These are phyloP conservation scores for Penicillium sp. DNA, from an alignment of 2,329 filamentous ascomycete species.

Conservation along the genomic window DNA sequence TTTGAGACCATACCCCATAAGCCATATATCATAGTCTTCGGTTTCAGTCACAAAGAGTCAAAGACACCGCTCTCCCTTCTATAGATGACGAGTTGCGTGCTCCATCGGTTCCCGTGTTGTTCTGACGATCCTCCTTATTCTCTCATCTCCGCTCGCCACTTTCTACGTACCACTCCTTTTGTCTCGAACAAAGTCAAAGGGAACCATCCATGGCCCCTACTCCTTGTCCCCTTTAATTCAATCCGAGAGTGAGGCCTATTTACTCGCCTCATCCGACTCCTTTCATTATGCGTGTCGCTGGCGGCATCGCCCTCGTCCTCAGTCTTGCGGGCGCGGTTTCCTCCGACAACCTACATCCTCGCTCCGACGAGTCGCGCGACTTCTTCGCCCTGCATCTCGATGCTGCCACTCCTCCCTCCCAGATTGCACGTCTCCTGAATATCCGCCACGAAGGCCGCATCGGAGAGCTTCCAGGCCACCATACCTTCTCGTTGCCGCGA, in stretches of 20 bases:
- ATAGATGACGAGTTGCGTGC: background rate
- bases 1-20: background rate
- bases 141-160: conserved; percentile 7
- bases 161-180: background rate
- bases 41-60: background rate
- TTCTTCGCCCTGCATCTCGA: conserved; percentile 90
- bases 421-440: conserved; percentile 66
- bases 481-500: conserved; percentile 72
- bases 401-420: conserved; percentile 58
- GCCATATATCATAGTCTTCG: background rate
- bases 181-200: conserved; percentile 2
- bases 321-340: conserved; percentile 43
- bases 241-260: conserved; percentile 11
- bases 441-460: conserved; percentile 76
- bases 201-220: conserved; percentile 21
- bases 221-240: background rate
- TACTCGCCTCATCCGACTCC: conserved; percentile 4
- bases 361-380: conserved; percentile 75
- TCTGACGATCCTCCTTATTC: background rate
- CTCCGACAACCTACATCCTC: conserved; percentile 50
- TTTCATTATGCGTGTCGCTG: conserved; percentile 22
- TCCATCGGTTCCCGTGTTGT: background rate
- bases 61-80: background rate
- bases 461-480: conserved; percentile 71
- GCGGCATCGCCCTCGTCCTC: conserved; percentile 46